Evolutionary conservation across 2,329 filamentous ascomycete species (phyloP).

Genomic region (Colletotrichum kahawae): DNA sequence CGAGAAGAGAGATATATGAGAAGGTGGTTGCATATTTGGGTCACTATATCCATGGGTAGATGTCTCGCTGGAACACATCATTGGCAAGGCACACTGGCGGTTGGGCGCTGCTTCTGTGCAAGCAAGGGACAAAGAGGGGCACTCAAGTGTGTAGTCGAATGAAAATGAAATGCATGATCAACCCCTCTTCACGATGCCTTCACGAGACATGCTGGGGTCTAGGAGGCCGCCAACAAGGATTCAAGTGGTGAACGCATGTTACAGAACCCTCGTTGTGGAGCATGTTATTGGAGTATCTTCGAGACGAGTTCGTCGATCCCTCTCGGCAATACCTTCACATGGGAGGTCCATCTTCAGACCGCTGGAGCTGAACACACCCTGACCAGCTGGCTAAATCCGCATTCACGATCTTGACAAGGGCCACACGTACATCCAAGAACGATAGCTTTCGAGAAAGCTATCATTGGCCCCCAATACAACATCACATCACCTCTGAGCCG

Average conservation of each 20-base stretch:
- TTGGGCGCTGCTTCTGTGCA: neutral
- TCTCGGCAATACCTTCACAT: neutral
- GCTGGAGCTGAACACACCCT: neutral
- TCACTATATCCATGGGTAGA: neutral
- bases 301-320: neutral
- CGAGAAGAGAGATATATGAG: neutral
- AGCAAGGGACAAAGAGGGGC: neutral
- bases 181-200: neutral
- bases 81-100: neutral
- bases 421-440: neutral
- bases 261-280: too few species aligned
- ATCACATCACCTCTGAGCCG: too few species aligned
- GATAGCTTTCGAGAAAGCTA: neutral
- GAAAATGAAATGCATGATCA: neutral
- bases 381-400: neutral
- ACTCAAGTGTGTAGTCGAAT: neutral
- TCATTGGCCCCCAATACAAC: neutral
- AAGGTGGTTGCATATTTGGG: neutral
- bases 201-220: neutral
- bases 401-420: neutral
- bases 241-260: neutral
- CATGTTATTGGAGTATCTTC: too few species aligned
- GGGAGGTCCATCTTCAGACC: neutral
- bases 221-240: neutral
- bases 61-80: neutral